These are phyloP conservation scores for Tarenaya hassleriana DNA, from an alignment of 345 rosid species.

Conservation along the genomic window DNA sequence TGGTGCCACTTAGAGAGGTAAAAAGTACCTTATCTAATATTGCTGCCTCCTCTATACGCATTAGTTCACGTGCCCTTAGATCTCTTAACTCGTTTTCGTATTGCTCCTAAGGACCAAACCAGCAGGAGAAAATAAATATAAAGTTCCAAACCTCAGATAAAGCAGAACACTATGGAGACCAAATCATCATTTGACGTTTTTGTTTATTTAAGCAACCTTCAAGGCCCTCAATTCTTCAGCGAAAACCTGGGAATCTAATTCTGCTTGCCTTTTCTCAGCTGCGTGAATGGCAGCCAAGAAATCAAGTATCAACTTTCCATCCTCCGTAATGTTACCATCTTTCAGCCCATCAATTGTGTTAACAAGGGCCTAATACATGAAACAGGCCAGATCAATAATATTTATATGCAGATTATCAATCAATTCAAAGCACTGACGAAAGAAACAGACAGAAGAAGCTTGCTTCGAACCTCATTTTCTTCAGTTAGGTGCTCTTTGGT, in stretches of 20 bases:
- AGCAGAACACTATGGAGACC: background rate
- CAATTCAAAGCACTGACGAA: constrained; percentile 14
- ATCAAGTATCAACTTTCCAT: constrained; percentile 70
- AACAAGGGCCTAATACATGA: constrained; percentile 40
- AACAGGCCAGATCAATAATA: constrained; percentile 20
- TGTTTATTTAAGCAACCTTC: constrained; percentile 43
- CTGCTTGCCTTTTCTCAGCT: constrained; percentile 89
- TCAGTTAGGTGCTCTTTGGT: constrained; percentile 24
- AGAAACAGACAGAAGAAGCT: constrained; percentile 4
- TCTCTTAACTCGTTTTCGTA: constrained; percentile 87
- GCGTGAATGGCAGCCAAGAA: constrained; percentile 86
- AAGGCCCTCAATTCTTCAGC: constrained; percentile 59
- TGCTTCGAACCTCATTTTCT: constrained; percentile 40
- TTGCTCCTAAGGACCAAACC: constrained; percentile 55
- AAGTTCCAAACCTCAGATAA: constrained; percentile 7
- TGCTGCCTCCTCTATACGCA: constrained; percentile 95
- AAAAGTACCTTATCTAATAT: constrained; percentile 78
- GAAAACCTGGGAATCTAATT: constrained; percentile 73
- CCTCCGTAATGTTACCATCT: constrained; percentile 47
- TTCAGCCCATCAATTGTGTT: constrained; percentile 47
- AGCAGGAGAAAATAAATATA: background rate
- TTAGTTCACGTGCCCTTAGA: constrained; percentile 84
- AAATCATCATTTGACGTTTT: constrained; percentile 14
- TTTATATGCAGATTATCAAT: constrained; percentile 9
- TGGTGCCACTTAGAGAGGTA: background rate